Conservation (phyloP, 2,329 filamentous ascomycete genomes). For the Talaromyces sp. region DNA sequence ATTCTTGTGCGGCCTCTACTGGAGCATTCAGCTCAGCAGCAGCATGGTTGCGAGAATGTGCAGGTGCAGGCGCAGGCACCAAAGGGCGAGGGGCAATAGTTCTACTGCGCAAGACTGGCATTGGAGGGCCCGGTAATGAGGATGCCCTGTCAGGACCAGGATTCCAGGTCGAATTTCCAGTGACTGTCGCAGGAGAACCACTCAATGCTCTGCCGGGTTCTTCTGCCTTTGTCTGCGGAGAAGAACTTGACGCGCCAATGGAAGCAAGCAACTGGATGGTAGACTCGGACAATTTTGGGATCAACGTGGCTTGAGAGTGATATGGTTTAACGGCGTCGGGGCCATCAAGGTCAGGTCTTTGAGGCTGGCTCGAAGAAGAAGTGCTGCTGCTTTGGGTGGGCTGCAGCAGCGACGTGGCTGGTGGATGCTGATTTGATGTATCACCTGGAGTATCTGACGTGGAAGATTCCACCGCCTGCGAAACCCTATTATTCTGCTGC, state of each 20-base stretch:
- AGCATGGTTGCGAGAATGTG: not conserved
- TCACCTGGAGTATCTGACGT: slow-evolving; percentile 6
- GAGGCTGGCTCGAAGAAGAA: not conserved
- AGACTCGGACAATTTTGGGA: not conserved
- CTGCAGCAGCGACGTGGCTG: not conserved
- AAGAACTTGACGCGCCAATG: not conserved
- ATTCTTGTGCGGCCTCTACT: not conserved
- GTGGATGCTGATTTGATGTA: slow-evolving; percentile 6
- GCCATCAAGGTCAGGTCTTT: not conserved
- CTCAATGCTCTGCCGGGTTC: not conserved
- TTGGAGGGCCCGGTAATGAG: not conserved
- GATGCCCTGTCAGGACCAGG: not conserved
- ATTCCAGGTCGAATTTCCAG: slow-evolving; percentile 1
- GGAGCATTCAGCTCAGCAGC: not conserved
- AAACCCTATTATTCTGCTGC: slow-evolving; percentile 4
- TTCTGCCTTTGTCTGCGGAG: not conserved
- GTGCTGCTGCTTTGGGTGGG: not conserved
- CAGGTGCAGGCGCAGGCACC: slow-evolving; percentile 1
- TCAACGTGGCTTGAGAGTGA: not conserved
- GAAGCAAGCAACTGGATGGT: not conserved
- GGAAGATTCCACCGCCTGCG: slow-evolving; percentile 4
- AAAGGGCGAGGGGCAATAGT: slow-evolving; percentile 1
- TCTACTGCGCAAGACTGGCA: slow-evolving; percentile 5
- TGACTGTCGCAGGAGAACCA: not conserved
- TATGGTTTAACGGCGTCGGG: not conserved